phyloP scores from a whole-genome alignment of 768 basidiomycete species.

The Pisolithus microcarpus region DNA sequence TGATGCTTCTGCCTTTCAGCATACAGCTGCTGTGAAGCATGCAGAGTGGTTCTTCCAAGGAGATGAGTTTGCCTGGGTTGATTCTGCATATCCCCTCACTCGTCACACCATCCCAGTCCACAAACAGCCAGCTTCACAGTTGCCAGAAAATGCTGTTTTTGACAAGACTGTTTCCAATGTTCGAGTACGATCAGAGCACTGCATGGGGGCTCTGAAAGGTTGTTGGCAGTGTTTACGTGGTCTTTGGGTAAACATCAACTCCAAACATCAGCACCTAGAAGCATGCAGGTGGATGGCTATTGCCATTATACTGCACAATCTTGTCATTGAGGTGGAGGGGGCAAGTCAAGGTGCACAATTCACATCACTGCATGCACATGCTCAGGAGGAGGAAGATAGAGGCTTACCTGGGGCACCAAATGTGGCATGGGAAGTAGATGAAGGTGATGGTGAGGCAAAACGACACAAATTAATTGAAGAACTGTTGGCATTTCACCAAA shows the following conservation, averaged over 20 bases:
- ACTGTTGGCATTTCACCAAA: no score
- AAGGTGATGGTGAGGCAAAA: no score
- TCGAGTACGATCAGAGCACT: constrained; percentile 31
- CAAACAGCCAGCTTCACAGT: constrained; percentile 23
- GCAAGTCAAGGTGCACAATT: no score
- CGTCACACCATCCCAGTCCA: constrained; percentile 25
- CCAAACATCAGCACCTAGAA: constrained; percentile 11
- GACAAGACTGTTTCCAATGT: constrained; percentile 20
- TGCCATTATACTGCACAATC: constrained; percentile 31
- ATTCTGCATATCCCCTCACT: constrained; percentile 23
- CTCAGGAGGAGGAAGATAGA: no score
- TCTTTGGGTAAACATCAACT: constrained; percentile 25
- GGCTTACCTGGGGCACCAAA: no score
- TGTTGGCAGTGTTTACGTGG: constrained; percentile 27
- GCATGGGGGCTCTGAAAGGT: constrained; percentile 31
- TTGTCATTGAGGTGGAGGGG: constrained; percentile 30
- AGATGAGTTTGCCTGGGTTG: constrained; percentile 18
- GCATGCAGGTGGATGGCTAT: constrained; percentile 27
- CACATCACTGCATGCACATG: no score
- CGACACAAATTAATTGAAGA: background rate
- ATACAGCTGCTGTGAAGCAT: constrained; percentile 15
- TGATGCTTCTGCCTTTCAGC: background rate
- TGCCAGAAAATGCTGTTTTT: constrained; percentile 23
- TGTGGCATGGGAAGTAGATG: no score
- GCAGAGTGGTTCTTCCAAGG: constrained; percentile 19